These are phyloP conservation scores for Trichothecium sympodiale DNA, from an alignment of 2,329 filamentous ascomycete genomes.

Conservation along the genomic window DNA sequence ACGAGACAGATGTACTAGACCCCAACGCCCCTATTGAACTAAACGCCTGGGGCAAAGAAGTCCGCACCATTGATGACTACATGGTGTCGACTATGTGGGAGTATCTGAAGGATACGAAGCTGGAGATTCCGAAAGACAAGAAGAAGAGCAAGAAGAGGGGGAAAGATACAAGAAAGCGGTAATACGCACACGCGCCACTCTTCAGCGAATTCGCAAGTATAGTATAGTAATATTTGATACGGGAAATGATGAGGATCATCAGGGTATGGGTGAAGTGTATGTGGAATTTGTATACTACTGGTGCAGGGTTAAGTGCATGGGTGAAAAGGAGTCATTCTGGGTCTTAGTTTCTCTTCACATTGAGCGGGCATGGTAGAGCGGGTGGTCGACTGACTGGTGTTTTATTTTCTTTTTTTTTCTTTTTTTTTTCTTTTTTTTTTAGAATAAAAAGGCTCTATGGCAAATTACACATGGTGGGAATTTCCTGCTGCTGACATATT, in stretches of 20 bases:
- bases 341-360: no score
- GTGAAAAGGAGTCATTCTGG: no score
- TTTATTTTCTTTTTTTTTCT: no score
- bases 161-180: slow-evolving; percentile 43
- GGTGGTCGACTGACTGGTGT: no score
- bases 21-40: slow-evolving; percentile 33
- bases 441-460: no score
- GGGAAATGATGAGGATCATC: not conserved
- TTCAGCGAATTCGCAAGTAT: not conserved
- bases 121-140: slow-evolving; percentile 55
- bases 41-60: slow-evolving; percentile 47
- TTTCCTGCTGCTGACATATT: no score
- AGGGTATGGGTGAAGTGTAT: not conserved
- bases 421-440: no score
- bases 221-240: not conserved
- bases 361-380: no score
- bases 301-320: not conserved
- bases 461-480: no score
- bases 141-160: slow-evolving; percentile 51
- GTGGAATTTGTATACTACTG: not conserved
- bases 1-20: slow-evolving; percentile 19
- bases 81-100: slow-evolving; percentile 60
- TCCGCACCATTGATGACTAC: slow-evolving; percentile 61
- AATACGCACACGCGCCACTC: slow-evolving; percentile 4
- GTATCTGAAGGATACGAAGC: slow-evolving; percentile 44